phyloP scores from a whole-genome alignment of 441 rosid species.

The Melastoma candidum region DNA sequence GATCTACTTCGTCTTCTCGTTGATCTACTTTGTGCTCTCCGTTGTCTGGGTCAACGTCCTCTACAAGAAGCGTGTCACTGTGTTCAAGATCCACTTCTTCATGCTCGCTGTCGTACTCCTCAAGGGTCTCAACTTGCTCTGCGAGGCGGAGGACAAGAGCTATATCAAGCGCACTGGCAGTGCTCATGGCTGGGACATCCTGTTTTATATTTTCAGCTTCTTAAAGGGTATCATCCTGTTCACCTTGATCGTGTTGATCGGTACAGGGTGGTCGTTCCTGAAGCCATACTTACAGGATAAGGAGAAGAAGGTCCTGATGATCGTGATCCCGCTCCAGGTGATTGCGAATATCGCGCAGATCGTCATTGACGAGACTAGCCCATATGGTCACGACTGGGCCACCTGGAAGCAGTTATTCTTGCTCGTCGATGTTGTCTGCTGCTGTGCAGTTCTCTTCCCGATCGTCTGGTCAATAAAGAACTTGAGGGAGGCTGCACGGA shows the following conservation, averaged over 20 bases:
- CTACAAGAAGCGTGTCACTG: constrained; percentile 62
- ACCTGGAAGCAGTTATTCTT: constrained; percentile 82
- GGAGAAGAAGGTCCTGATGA: constrained; percentile 85
- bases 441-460: constrained; percentile 87
- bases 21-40: constrained; percentile 50
- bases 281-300: constrained; percentile 83
- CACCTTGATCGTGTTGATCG: constrained; percentile 84
- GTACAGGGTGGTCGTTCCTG: constrained; percentile 90
- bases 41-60: constrained; percentile 64
- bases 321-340: constrained; percentile 90
- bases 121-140: constrained; percentile 58
- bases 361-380: constrained; percentile 73
- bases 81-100: constrained; percentile 74
- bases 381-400: constrained; percentile 70
- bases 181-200: constrained; percentile 91
- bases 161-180: constrained; percentile 79
- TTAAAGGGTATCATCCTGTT: constrained; percentile 77
- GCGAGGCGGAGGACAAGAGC: constrained; percentile 86
- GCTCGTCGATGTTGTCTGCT: constrained; percentile 90
- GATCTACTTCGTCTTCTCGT: constrained; percentile 58
- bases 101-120: constrained; percentile 78
- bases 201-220: constrained; percentile 85
- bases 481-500: constrained; percentile 78
- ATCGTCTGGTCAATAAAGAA: constrained; percentile 96
- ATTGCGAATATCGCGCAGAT: constrained; percentile 89